A percentile compares a stretch with the other conserved stretches of the same genome.
phyloP scores from a whole-genome alignment of 1,284 basidiomycete species.

The Tilletia horrida region DNA sequence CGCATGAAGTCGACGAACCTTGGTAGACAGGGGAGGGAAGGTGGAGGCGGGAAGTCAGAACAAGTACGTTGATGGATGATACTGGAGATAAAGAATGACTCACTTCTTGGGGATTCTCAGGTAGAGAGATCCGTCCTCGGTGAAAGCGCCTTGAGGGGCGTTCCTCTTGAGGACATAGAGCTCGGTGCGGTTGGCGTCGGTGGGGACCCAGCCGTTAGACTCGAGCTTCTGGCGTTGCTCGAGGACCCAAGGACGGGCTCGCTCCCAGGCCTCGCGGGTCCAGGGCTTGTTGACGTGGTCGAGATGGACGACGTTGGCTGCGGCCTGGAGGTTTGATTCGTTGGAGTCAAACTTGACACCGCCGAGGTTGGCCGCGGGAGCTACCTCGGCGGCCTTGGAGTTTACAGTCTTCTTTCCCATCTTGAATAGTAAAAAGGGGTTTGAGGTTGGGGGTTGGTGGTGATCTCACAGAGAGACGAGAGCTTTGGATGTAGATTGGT shows the following conservation, averaged over 20 bases:
- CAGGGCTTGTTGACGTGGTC: constrained; percentile 48
- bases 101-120: constrained; percentile 45
- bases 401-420: constrained; percentile 14
- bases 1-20: constrained; percentile 48
- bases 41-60: not conserved
- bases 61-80: not conserved
- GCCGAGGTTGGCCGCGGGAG: constrained; percentile 32
- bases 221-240: constrained; percentile 52
- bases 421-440: not conserved
- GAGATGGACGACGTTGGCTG: constrained; percentile 39
- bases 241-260: constrained; percentile 48
- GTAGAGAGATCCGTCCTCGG: constrained; percentile 48
- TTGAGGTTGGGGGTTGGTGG: too few species aligned
- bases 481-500: too few species aligned
- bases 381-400: not conserved
- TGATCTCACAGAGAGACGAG: too few species aligned
- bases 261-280: constrained; percentile 51
- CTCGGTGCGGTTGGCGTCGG: constrained; percentile 33
- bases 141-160: constrained; percentile 45
- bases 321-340: constrained; percentile 39
- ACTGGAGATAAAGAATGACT: not conserved
- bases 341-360: constrained; percentile 46
- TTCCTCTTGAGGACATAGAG: constrained; percentile 44
- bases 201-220: constrained; percentile 36
- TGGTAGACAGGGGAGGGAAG: too few species aligned